phyloP scores from a whole-genome alignment of 202 grass and related monocot genomes.

The Zoysia matrella region DNA sequence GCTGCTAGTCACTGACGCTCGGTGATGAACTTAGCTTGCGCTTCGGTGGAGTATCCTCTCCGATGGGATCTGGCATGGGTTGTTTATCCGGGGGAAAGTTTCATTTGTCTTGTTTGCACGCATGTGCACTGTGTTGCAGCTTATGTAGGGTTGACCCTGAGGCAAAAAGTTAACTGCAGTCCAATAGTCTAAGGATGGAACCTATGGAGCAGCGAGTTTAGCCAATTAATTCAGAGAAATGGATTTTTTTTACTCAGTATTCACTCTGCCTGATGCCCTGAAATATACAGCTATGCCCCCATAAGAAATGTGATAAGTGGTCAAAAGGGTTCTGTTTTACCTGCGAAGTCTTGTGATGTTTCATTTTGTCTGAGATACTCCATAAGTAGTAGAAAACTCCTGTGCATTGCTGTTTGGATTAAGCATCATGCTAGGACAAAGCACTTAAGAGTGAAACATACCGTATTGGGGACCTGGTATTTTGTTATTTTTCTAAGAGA shows the following conservation, averaged over 20 bases:
- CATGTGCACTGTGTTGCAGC: background rate
- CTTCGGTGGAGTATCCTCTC: background rate
- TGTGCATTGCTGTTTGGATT: background rate
- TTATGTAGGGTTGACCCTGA: background rate
- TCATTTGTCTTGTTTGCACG: background rate
- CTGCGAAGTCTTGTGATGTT: background rate
- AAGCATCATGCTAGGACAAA: background rate
- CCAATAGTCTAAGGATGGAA: background rate
- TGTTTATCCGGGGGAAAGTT: background rate
- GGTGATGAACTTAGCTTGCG: background rate
- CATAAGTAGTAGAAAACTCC: background rate
- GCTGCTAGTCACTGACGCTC: background rate
- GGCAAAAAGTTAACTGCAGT: background rate
- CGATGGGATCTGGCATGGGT: background rate
- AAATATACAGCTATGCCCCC: background rate
- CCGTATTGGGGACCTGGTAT: background rate
- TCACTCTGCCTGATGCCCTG: background rate
- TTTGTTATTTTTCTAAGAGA: background rate
- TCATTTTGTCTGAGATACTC: background rate
- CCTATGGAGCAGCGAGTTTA: background rate
- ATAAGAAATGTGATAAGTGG: background rate
- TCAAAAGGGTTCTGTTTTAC: background rate
- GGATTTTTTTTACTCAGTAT: background rate
- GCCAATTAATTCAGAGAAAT: background rate
- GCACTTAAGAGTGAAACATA: background rate